Evolutionary conservation across 306 rosid species (phyloP).

Genomic region (Astragalus membranaceus): DNA sequence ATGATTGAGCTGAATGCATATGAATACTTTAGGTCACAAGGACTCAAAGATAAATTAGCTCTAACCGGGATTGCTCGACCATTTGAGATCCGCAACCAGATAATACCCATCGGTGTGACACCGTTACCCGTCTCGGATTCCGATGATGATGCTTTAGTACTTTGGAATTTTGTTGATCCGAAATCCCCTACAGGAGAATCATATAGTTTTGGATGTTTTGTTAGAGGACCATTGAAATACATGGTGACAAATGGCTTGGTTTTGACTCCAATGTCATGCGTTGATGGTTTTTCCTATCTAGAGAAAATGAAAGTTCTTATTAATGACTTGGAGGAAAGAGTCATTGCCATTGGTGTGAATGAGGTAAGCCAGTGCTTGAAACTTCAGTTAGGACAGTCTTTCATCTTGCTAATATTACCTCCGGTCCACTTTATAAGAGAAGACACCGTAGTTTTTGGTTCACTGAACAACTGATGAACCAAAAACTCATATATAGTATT

Average conservation of each 20-base stretch:
- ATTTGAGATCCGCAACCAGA: neutral
- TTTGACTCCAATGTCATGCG: neutral
- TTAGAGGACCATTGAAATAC: neutral
- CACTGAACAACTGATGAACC: too few species aligned
- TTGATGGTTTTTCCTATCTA: neutral
- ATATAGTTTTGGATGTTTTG: neutral
- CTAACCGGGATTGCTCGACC: neutral
- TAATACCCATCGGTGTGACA: neutral
- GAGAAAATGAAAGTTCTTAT: neutral
- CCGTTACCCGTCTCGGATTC: neutral
- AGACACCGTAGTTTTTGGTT: too few species aligned
- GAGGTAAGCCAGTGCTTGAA: neutral
- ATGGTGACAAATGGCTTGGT: conserved; percentile 17
- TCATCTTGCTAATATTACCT: neutral
- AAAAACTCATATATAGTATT: neutral
- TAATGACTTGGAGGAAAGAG: conserved; percentile 6
- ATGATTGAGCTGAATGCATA: neutral
- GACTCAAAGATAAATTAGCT: neutral
- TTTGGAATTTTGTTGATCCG: neutral
- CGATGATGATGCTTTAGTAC: too few species aligned
- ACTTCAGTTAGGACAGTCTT: too few species aligned
- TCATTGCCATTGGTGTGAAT: neutral
- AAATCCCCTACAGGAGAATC: neutral
- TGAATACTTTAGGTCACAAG: neutral
- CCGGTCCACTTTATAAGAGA: too few species aligned